Conservation (phyloP, 371 early-diverging fungal genomes). For the Entomophthora muscae region DNA sequence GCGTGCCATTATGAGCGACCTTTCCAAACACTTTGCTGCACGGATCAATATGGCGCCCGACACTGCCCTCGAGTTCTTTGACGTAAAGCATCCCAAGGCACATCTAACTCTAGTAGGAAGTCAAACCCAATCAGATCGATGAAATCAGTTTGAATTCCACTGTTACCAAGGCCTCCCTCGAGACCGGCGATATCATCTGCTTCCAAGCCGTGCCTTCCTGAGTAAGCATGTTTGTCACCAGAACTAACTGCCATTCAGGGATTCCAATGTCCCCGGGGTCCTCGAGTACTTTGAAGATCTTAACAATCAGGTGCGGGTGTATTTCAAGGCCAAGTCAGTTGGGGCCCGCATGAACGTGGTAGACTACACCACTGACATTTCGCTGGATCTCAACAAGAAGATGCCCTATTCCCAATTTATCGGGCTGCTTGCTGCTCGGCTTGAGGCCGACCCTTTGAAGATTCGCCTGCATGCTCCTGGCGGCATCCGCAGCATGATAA, state of each 20-base stretch:
- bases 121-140: constrained; percentile 82
- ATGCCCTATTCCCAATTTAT: constrained; percentile 13
- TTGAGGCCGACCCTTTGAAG: constrained; percentile 40
- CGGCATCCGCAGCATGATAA: constrained; percentile 16
- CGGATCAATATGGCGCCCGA: constrained; percentile 31
- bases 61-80: constrained; percentile 43
- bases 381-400: constrained; percentile 39
- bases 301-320: constrained; percentile 38
- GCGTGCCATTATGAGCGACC: constrained; percentile 36
- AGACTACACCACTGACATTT: constrained; percentile 17
- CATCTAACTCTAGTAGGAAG: constrained; percentile 31
- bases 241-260: background rate
- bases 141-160: constrained; percentile 35
- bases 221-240: constrained; percentile 1
- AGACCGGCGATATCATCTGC: constrained; percentile 82
- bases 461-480: constrained; percentile 34
- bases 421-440: constrained; percentile 22
- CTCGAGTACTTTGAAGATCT: constrained; percentile 55
- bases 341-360: constrained; percentile 12
- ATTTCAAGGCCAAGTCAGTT: constrained; percentile 39
- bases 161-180: constrained; percentile 58
- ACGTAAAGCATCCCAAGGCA: constrained; percentile 19
- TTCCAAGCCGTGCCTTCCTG: constrained; percentile 39
- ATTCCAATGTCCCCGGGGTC: constrained; percentile 23
- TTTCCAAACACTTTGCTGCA: constrained; percentile 33